phyloP scores from a whole-genome alignment of 768 basidiomycete species.

The Coprinopsis sp. region DNA sequence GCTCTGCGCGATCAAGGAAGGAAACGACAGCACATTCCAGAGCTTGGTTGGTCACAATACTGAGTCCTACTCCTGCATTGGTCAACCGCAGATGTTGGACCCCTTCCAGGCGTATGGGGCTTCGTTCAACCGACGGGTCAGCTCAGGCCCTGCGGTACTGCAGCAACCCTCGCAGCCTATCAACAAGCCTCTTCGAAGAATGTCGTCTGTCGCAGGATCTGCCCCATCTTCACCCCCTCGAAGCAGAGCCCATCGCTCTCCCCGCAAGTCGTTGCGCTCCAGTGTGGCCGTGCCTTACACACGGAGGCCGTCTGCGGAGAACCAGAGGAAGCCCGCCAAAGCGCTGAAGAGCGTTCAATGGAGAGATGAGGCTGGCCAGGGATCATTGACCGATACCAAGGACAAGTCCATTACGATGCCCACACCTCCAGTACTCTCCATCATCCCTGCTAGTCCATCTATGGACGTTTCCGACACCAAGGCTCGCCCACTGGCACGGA shows the following conservation, averaged over 20 bases:
- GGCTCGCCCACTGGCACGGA: constrained; percentile 21
- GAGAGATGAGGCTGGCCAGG: constrained; percentile 83
- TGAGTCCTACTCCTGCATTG: constrained; percentile 39
- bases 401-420: constrained; percentile 24
- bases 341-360: constrained; percentile 78
- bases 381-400: constrained; percentile 66
- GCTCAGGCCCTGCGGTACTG: constrained; percentile 45
- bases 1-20: constrained; percentile 52
- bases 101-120: constrained; percentile 48
- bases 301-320: constrained; percentile 42
- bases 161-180: constrained; percentile 28
- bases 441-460: constrained; percentile 42
- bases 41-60: constrained; percentile 64
- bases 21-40: constrained; percentile 68
- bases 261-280: constrained; percentile 69
- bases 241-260: constrained; percentile 42
- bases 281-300: constrained; percentile 54
- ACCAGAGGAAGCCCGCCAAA: constrained; percentile 48
- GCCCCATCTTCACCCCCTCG: constrained; percentile 51
- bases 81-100: constrained; percentile 10
- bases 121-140: constrained; percentile 43
- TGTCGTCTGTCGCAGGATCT: constrained; percentile 36
- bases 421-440: constrained; percentile 26
- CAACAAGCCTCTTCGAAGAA: constrained; percentile 30
- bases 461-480: constrained; percentile 17